phyloP scores from a whole-genome alignment of 2,329 filamentous ascomycete genomes.

The Ramularia collo-cygni region DNA sequence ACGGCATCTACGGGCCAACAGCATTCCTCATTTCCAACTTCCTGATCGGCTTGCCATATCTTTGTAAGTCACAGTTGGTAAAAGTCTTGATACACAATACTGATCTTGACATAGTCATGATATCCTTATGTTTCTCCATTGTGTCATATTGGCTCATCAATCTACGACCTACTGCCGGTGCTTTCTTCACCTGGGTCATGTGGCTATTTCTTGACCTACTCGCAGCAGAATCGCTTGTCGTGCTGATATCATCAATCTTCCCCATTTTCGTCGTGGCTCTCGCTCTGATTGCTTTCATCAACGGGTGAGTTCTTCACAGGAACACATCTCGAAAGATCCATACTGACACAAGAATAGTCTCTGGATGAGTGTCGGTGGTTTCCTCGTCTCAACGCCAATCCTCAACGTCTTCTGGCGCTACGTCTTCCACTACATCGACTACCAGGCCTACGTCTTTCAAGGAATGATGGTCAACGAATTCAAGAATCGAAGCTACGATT shows the following conservation, averaged over 20 bases:
- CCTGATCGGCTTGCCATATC: conserved; percentile 70
- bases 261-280: conserved; percentile 75
- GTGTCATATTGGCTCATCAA: conserved; percentile 74
- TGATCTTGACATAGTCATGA: conserved; percentile 45
- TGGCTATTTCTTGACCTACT: conserved; percentile 81
- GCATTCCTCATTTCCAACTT: conserved; percentile 74
- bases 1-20: conserved; percentile 70
- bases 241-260: conserved; percentile 65
- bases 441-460: conserved; percentile 79
- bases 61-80: conserved; percentile 39
- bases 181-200: conserved; percentile 71
- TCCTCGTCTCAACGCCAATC: conserved; percentile 64
- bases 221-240: conserved; percentile 74
- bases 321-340: background rate
- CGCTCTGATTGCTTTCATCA: conserved; percentile 74
- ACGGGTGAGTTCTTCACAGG: conserved; percentile 44
- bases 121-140: conserved; percentile 66
- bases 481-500: conserved; percentile 54
- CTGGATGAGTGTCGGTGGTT: conserved; percentile 83
- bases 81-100: no score
- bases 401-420: conserved; percentile 83
- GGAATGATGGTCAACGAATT: conserved; percentile 95
- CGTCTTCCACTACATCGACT: conserved; percentile 83
- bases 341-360: conserved; percentile 33
- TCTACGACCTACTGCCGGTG: conserved; percentile 56